Evolutionary conservation across 2,329 filamentous ascomycete genomes (phyloP).

Genomic region (Cucurbitaria berberidis): DNA sequence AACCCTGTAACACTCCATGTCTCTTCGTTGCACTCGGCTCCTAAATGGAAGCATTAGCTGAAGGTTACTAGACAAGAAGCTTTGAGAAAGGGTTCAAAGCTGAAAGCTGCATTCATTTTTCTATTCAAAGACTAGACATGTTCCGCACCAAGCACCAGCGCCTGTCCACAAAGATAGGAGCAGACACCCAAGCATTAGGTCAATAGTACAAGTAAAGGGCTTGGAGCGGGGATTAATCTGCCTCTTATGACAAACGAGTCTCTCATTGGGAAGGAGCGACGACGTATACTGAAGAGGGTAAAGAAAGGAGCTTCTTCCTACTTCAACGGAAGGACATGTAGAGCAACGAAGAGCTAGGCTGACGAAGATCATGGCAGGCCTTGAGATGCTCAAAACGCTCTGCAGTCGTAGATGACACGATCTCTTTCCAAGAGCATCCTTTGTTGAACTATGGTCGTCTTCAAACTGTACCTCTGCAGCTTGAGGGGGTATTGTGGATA

Average conservation of each 20-base stretch:
- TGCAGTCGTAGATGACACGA: no score
- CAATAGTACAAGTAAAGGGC: slow-evolving; percentile 32
- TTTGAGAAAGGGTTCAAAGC: no score
- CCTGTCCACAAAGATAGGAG: slow-evolving; percentile 19
- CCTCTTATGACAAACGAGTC: slow-evolving; percentile 44
- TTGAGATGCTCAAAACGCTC: no score
- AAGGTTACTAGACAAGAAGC: neutral
- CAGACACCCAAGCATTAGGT: slow-evolving; percentile 38
- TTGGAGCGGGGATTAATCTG: slow-evolving; percentile 25
- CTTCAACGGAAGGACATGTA: no score
- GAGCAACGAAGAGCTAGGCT: no score
- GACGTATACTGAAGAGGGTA: slow-evolving; percentile 44
- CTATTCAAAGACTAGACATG: slow-evolving; percentile 4
- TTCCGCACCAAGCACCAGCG: slow-evolving; percentile 28
- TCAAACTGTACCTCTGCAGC: no score
- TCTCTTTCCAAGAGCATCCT: no score
- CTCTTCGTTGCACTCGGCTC: no score
- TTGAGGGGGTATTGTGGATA: no score
- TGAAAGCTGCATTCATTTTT: neutral
- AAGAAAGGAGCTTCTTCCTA: neutral
- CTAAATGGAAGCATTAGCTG: neutral
- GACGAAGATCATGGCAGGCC: no score
- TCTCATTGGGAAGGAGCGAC: slow-evolving; percentile 37
- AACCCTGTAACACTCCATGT: neutral
- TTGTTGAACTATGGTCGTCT: no score